Evolutionary conservation across 192 early-diverging fungal species (phyloP).

Genomic region (Rhizoclosmatium sp.): DNA sequence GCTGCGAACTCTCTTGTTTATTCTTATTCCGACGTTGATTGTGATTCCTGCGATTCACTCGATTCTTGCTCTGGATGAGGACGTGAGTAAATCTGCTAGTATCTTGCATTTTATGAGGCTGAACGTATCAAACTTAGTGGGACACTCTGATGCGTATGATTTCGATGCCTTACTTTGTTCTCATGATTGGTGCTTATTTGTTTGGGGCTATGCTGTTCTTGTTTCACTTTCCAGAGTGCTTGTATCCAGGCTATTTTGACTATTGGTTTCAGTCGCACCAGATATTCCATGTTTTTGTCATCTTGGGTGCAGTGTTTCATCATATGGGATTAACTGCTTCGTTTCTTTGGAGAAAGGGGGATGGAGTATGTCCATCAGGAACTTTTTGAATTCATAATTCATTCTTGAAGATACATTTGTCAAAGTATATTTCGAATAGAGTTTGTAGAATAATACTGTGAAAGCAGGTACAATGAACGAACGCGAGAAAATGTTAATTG

Average conservation of each 20-base stretch:
- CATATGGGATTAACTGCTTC: slow-evolving; percentile 1
- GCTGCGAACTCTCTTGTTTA: slow-evolving; percentile 79
- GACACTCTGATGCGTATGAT: slow-evolving; percentile 57
- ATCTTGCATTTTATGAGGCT: not conserved
- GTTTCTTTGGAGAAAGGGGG: slow-evolving; percentile 27
- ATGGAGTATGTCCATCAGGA: not conserved
- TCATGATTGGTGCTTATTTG: slow-evolving; percentile 80
- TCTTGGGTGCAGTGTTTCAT: slow-evolving; percentile 66
- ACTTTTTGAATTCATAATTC: no score
- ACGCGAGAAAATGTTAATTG: no score
- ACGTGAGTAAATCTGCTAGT: slow-evolving; percentile 1
- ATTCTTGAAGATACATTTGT: no score
- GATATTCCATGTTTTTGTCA: slow-evolving; percentile 87
- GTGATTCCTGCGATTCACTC: slow-evolving; percentile 76
- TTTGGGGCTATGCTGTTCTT: slow-evolving; percentile 86
- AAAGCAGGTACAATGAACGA: no score
- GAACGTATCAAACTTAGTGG: not conserved
- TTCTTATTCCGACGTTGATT: slow-evolving; percentile 78
- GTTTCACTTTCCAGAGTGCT: slow-evolving; percentile 81
- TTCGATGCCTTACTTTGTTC: slow-evolving; percentile 66
- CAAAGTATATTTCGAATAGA: no score
- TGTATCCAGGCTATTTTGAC: slow-evolving; percentile 85
- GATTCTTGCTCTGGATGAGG: slow-evolving; percentile 36
- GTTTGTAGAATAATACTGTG: no score
- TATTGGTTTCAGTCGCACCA: slow-evolving; percentile 87